Percentiles rank a stretch among this genome's conserved stretches.
Evolutionary conservation across 148 eudicot genomes (phyloP).

Genomic region (Bassia scoparia): DNA sequence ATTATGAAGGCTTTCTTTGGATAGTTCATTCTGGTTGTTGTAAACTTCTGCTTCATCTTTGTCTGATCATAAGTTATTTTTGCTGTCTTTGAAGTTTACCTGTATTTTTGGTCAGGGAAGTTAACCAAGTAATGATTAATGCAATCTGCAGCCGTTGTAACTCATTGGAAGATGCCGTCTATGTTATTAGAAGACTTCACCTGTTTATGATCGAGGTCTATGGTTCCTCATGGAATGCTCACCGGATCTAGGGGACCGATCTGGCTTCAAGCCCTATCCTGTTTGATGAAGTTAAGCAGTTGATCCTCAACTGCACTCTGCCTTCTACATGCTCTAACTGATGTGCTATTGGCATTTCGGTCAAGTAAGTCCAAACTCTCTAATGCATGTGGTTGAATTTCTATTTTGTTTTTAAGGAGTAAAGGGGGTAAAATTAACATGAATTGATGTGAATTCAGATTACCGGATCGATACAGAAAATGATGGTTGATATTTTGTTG

Average conservation of each 20-base stretch:
- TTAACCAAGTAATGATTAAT: constrained; percentile 13
- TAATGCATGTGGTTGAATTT: background rate
- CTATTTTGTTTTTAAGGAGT: background rate
- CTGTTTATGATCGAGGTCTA: constrained; percentile 87
- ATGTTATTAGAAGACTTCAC: constrained; percentile 79
- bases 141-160: constrained; percentile 74
- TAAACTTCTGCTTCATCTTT: background rate
- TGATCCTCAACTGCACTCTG: constrained; percentile 94
- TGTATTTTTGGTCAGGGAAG: constrained; percentile 6
- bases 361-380: constrained; percentile 54
- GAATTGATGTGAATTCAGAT: background rate
- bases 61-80: background rate
- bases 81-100: background rate
- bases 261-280: constrained; percentile 79
- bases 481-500: background rate
- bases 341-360: constrained; percentile 97
- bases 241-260: constrained; percentile 65
- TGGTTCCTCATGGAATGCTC: constrained; percentile 93
- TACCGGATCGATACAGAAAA: background rate
- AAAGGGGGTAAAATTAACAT: background rate
- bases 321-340: constrained; percentile 96
- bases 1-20: background rate
- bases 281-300: constrained; percentile 80
- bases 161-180: constrained; percentile 89
- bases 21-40: background rate